Conservation (phyloP, 495 filamentous ascomycete genomes). For the Astrothelium subdiscretum region DNA sequence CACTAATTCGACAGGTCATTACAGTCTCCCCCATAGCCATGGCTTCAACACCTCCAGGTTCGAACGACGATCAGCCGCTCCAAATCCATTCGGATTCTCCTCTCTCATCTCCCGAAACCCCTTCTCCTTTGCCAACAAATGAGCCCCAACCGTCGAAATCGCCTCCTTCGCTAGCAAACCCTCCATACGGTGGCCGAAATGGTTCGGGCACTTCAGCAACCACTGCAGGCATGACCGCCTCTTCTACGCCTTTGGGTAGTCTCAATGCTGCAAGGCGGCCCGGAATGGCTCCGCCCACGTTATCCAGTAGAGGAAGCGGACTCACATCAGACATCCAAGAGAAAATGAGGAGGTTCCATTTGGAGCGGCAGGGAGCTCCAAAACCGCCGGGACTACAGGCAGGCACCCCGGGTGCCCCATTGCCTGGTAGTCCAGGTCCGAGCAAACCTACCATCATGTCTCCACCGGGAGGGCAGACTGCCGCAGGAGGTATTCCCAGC, state of each 20-base stretch:
- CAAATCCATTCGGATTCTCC: slow-evolving; percentile 5
- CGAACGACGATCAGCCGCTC: slow-evolving; percentile 7
- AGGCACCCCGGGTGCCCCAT: neutral
- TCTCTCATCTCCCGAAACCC: slow-evolving; percentile 7
- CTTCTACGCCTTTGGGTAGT: slow-evolving; percentile 70
- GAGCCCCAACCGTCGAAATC: neutral
- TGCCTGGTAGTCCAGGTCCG: neutral
- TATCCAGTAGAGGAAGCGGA: slow-evolving; percentile 42
- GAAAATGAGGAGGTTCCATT: slow-evolving; percentile 66
- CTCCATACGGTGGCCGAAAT: neutral
- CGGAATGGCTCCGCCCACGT: slow-evolving; percentile 31
- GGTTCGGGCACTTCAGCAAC: slow-evolving; percentile 3
- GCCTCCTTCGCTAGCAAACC: neutral
- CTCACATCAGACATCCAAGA: slow-evolving; percentile 60
- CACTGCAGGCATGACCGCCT: slow-evolving; percentile 46
- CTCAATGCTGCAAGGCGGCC: slow-evolving; percentile 68
- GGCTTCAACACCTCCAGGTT: slow-evolving; percentile 9
- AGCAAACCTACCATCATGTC: neutral
- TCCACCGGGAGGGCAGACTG: slow-evolving; percentile 4
- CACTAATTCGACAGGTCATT: neutral
- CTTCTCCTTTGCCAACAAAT: neutral
- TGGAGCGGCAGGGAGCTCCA: slow-evolving; percentile 49
- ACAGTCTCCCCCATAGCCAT: neutral
- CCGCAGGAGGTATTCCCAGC: slow-evolving; percentile 19
- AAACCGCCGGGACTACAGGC: slow-evolving; percentile 14